These are phyloP conservation scores for Baorangia bicolor DNA, from an alignment of 768 basidiomycete species.

Conservation along the genomic window DNA sequence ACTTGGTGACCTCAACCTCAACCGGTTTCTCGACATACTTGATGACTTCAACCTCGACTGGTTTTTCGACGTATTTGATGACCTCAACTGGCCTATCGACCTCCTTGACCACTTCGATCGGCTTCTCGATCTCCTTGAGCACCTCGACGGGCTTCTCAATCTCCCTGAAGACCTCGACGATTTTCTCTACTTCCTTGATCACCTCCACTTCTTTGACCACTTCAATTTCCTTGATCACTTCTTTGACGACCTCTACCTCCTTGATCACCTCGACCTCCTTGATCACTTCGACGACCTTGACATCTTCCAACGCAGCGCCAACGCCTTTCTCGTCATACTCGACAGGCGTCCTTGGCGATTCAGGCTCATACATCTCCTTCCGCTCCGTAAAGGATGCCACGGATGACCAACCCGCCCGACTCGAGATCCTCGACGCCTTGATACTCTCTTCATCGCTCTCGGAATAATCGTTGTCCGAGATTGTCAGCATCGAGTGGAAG, in stretches of 20 bases:
- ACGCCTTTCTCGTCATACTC: slow-evolving; percentile 54
- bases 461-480: slow-evolving; percentile 66
- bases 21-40: slow-evolving; percentile 37
- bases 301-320: slow-evolving; percentile 31
- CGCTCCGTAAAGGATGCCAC: slow-evolving; percentile 23
- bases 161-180: slow-evolving; percentile 19
- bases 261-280: slow-evolving; percentile 33
- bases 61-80: slow-evolving; percentile 31
- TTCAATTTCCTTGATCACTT: slow-evolving; percentile 36
- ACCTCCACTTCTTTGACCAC: slow-evolving; percentile 35
- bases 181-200: slow-evolving; percentile 21
- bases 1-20: slow-evolving; percentile 21
- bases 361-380: slow-evolving; percentile 1
- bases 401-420: slow-evolving; percentile 28
- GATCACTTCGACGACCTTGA: slow-evolving; percentile 31
- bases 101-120: slow-evolving; percentile 23
- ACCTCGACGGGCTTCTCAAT: slow-evolving; percentile 28
- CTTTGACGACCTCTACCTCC: slow-evolving; percentile 26
- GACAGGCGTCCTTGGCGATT: slow-evolving; percentile 20
- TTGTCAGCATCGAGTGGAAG: slow-evolving; percentile 74
- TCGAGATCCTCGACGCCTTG: slow-evolving; percentile 56
- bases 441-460: slow-evolving; percentile 70
- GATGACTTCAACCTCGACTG: slow-evolving; percentile 27
- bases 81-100: slow-evolving; percentile 36
- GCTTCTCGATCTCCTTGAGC: slow-evolving; percentile 21